Conservation (phyloP, 495 filamentous ascomycete species). For the Penicillium coprophilum region DNA sequence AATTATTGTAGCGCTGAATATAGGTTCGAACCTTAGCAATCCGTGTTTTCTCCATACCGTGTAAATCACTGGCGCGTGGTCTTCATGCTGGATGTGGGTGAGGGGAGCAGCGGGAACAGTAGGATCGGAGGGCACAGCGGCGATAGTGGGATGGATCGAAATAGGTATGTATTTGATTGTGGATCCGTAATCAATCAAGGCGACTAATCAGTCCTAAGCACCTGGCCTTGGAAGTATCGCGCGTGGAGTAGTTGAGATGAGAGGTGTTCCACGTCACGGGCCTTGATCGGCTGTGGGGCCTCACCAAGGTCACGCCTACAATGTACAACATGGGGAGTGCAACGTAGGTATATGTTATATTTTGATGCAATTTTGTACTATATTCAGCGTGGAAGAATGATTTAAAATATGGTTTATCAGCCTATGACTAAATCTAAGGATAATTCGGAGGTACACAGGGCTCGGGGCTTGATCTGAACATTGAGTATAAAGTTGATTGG, state of each 20-base stretch:
- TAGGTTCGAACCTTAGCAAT: conserved; percentile 49
- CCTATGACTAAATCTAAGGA: background rate
- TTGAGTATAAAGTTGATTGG: no score
- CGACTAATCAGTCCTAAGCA: background rate
- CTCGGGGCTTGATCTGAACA: background rate
- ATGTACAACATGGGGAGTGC: no score
- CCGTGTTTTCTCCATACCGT: conserved; percentile 58
- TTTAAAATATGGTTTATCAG: background rate
- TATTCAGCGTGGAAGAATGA: background rate
- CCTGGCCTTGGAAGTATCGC: background rate
- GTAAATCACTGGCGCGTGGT: conserved; percentile 37
- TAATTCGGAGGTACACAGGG: background rate
- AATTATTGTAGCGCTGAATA: conserved; percentile 1
- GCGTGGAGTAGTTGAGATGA: conserved; percentile 9
- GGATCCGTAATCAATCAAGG: conserved; percentile 3
- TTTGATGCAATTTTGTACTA: background rate
- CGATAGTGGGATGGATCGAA: background rate
- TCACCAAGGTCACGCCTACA: conserved; percentile 12
- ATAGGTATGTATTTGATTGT: background rate
- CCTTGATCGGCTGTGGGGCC: conserved; percentile 6
- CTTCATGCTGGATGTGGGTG: conserved; percentile 35
- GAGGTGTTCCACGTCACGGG: conserved; percentile 15
- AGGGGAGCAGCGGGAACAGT: conserved; percentile 5
- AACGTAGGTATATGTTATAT: conserved; percentile 14
- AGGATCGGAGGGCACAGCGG: background rate